Evolutionary conservation across 129 eudicot species (phyloP), one percentile per base, ranked within the genome.

Genomic region (Scalesia atractyloides): DNA sequence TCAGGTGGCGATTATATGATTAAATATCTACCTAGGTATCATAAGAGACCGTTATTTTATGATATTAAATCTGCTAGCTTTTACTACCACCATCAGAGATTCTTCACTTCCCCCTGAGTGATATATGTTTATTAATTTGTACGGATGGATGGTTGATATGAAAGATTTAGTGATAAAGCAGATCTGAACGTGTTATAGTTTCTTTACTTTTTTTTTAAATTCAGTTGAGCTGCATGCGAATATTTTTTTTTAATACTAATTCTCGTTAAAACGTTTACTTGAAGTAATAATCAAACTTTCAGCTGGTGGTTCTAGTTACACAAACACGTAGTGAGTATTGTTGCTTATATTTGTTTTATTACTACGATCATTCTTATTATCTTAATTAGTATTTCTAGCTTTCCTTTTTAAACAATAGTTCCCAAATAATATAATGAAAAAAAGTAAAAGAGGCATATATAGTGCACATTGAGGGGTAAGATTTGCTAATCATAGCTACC

Each of bases 81-180:
- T 87, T 86, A 70, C 75, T 70, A 64, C 73, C 79, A 75, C 79
- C 73, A 53, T 66, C 15, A 15, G 43, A 75, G 64, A 75, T 65
- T 75, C 73, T 66, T 75, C 73, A 15, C 66, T 54, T 66, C 82
- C 89, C 93, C 84, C 93, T 84, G 53, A 46, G 73, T 17, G 34
- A 59, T 76, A 26, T 37, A 72, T 62, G 33, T n/a, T 75, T 62
- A 62, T 73, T 63, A 63, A 64, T 65, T 64, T 72, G 72, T 64
- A 74, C 44, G 66, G 66, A 60, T 50, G 53, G 3, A 56, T 24
- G 65, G 73, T 51, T 69, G 22, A 36, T 77, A 56, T 73, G 72
- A 77, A 72, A 73, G 81, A 39, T 79, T 66, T 73, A 71, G 81
- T 69, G 80, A 39, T 39, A 39, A 79, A 63, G 74, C 63, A 56